These are phyloP conservation scores for Trichoderma sp. DNA, from an alignment of 2,329 filamentous ascomycete genomes.

Conservation along the genomic window DNA sequence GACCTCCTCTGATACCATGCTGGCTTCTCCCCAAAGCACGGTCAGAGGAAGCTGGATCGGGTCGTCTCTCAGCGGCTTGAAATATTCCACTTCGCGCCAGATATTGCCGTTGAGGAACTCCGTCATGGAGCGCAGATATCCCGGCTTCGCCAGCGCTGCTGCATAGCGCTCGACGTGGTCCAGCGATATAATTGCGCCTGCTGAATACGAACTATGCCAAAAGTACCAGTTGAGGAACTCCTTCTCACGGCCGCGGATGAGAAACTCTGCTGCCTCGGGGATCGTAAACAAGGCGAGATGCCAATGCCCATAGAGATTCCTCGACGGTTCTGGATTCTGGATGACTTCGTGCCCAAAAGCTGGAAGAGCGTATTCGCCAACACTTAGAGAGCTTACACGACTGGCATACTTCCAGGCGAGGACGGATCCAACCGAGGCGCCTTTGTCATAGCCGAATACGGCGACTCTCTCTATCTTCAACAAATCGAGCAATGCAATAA, in stretches of 20 bases:
- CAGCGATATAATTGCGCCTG: constrained; percentile 41
- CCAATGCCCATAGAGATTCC: constrained; percentile 47
- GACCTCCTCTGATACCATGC: constrained; percentile 30
- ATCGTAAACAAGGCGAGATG: constrained; percentile 51
- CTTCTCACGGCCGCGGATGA: constrained; percentile 48
- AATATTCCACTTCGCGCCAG: constrained; percentile 44
- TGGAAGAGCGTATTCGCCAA: constrained; percentile 47
- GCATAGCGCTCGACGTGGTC: constrained; percentile 46
- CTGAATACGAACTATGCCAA: constrained; percentile 48
- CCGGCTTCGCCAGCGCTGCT: constrained; percentile 46
- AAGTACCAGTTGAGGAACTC: constrained; percentile 52
- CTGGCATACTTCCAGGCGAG: constrained; percentile 44
- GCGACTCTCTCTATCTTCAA: constrained; percentile 47
- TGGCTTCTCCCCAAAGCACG: constrained; percentile 38
- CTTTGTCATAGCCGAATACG: constrained; percentile 51
- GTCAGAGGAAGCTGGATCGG: constrained; percentile 32
- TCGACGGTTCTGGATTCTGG: constrained; percentile 39
- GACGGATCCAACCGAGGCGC: constrained; percentile 46
- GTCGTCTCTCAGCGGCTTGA: constrained; percentile 36
- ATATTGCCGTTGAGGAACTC: constrained; percentile 39
- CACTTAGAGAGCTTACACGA: constrained; percentile 41
- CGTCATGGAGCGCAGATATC: constrained; percentile 47
- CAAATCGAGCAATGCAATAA: constrained; percentile 47
- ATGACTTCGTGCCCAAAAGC: constrained; percentile 46
- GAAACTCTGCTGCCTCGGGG: constrained; percentile 50